A percentile compares a stretch with the other conserved stretches of the same genome.
phyloP scores from a whole-genome alignment of 2,329 filamentous ascomycete genomes.

The Stenocarpella maydis region DNA sequence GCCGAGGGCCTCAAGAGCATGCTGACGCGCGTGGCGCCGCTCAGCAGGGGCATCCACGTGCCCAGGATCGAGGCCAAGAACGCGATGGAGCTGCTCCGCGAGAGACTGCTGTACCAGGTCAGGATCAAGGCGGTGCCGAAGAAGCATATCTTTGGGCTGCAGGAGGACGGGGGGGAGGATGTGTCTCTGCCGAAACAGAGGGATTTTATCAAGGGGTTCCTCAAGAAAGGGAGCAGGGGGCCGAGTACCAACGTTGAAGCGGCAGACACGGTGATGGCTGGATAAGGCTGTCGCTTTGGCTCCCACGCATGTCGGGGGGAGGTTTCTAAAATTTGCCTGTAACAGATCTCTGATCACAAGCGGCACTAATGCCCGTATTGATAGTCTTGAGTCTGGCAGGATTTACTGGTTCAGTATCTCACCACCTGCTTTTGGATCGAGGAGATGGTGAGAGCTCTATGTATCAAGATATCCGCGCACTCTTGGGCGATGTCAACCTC shows the following conservation, averaged over 20 bases:
- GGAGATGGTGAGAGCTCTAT: neutral
- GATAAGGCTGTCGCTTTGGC: neutral
- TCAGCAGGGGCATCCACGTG: conserved; percentile 73
- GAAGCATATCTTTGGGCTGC: conserved; percentile 58
- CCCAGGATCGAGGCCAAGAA: conserved; percentile 80
- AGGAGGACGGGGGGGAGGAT: conserved; percentile 49
- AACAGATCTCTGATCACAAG: neutral
- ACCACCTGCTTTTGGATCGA: neutral
- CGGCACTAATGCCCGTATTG: too few species aligned
- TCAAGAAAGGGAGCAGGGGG: conserved; percentile 42
- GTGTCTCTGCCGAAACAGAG: conserved; percentile 53
- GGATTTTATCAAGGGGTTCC: conserved; percentile 59
- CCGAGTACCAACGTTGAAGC: neutral
- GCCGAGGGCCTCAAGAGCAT: conserved; percentile 65
- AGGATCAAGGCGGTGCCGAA: conserved; percentile 68
- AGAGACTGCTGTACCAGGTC: conserved; percentile 75
- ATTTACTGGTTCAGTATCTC: too few species aligned
- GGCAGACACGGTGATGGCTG: conserved; percentile 20
- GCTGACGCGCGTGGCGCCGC: conserved; percentile 73
- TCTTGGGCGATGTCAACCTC: neutral
- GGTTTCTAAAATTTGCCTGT: neutral
- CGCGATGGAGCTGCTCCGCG: conserved; percentile 75
- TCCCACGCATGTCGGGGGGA: neutral
- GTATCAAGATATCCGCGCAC: neutral
- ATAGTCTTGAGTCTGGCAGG: neutral